Evolutionary conservation across 306 rosid species (phyloP).

Genomic region (Mucuna pruriens): DNA sequence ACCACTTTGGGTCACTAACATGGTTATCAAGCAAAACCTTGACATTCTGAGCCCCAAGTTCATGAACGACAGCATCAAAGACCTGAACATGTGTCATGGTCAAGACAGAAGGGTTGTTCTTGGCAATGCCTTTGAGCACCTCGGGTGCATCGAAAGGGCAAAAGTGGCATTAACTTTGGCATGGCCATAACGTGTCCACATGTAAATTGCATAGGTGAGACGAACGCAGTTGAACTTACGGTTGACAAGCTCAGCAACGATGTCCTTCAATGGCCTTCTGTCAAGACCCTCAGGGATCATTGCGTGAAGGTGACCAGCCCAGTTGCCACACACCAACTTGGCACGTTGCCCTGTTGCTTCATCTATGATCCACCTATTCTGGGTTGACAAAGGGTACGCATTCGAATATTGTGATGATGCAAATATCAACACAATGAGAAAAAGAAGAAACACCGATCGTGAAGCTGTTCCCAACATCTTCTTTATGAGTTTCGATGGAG

Average conservation of each 20-base stretch:
- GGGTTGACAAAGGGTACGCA: constrained; percentile 54
- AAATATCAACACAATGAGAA: neutral
- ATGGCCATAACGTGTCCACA: constrained; percentile 49
- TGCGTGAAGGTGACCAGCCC: constrained; percentile 55
- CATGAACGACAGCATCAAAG: constrained; percentile 42
- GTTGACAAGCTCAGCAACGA: constrained; percentile 23
- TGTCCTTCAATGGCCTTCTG: constrained; percentile 42
- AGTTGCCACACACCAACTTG: constrained; percentile 51
- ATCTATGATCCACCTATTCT: constrained; percentile 54
- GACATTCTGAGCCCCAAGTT: constrained; percentile 45
- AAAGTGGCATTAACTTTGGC: constrained; percentile 26
- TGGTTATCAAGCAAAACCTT: constrained; percentile 60
- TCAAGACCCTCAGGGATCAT: constrained; percentile 65
- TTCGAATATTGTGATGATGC: constrained; percentile 24
- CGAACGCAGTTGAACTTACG: constrained; percentile 55
- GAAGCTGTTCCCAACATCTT: neutral
- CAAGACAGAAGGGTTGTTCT: constrained; percentile 44
- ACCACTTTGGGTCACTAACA: constrained; percentile 65
- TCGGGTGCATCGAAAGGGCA: constrained; percentile 5
- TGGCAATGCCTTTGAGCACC: constrained; percentile 33
- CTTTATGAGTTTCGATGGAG: neutral
- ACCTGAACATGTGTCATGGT: constrained; percentile 45
- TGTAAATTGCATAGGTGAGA: constrained; percentile 53
- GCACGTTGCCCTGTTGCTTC: constrained; percentile 40
- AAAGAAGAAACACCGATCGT: neutral